Evolutionary conservation across 352 stramenopile species (phyloP), one percentile per base, ranked within the genome.

Genomic region (Phytophthora macrochlamydospora): DNA sequence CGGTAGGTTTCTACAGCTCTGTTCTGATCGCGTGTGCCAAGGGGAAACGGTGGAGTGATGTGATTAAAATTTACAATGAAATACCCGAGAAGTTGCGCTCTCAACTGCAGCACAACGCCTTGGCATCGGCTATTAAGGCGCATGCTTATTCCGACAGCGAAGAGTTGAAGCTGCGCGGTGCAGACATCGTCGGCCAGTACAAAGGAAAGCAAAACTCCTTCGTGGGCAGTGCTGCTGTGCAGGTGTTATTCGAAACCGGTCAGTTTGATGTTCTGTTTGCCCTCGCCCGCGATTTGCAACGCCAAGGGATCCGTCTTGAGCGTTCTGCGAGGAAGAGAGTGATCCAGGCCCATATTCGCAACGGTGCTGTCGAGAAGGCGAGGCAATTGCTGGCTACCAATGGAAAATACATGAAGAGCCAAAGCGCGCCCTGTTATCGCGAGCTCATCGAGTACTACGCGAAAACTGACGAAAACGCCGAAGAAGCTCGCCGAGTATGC

Each of bases 11-110:
- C 50, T 88, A 82, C 61, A 82, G 80, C 51, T 87, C 79, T 40
- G 76, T 83, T 30, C 77, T 92, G 45, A 67, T 69, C 8, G 78
- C 81, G 24, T 91, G 79, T 43, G 76, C 80, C 28, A 87, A 87
- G 59, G 66, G 65, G 30, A 77, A 81, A 60, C 76, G 60, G 29
- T 92, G 84, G 84, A 48, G 61, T 29, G 65, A 75, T 35, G 75
- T 85, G 24, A 61, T 90, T 8, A 18, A 62, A 0, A 48, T 91
- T 4, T 89, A 81, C 68, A 52, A 83, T n/a, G 63, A 71, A 6
- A 90, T 91, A 70, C 60, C 65, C 4, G 31, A 61, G 14, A 56
- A 74, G 13, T 64, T 70, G 31, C 37, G 67, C 0, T 11, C 59
- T 4, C 24, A 73, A 51, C 53, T 90, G 13, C 69, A 69, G 7